These are phyloP conservation scores for Decorospora gaudefroyi DNA, from an alignment of 2,329 filamentous ascomycete species.

Conservation along the genomic window DNA sequence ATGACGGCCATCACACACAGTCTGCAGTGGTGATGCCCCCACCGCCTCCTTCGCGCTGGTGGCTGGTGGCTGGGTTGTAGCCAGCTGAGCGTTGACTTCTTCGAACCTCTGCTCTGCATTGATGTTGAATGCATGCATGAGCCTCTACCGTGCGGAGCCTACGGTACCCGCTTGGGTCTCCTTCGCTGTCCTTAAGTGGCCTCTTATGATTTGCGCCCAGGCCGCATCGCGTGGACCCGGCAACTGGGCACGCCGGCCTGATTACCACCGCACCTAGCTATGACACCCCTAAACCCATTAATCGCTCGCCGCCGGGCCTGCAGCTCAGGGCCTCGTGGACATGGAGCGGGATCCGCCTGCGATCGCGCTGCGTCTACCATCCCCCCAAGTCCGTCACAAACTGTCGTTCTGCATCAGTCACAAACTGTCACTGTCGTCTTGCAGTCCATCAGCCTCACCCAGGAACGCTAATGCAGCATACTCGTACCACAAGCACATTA, in stretches of 20 bases:
- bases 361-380: too few relatives aligned
- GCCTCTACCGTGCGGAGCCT: slow-evolving; percentile 19
- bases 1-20: slow-evolving; percentile 10
- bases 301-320: slow-evolving; percentile 19
- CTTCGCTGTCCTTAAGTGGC: too few relatives aligned
- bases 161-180: slow-evolving; percentile 20
- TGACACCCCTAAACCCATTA: slow-evolving; percentile 37
- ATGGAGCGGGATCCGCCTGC: slow-evolving; percentile 20
- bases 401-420: slow-evolving; percentile 1
- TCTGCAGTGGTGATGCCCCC: too few relatives aligned
- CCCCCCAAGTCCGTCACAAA: too few relatives aligned
- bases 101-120: slow-evolving; percentile 7
- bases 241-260: slow-evolving; percentile 26
- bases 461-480: slow-evolving; percentile 22
- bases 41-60: slow-evolving; percentile 24
- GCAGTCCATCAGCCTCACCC: slow-evolving; percentile 18
- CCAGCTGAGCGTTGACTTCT: slow-evolving; percentile 27
- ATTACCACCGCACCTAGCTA: slow-evolving; percentile 40
- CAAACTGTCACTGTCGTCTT: not conserved
- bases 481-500: slow-evolving; percentile 16
- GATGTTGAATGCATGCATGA: too few relatives aligned
- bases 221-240: slow-evolving; percentile 32
- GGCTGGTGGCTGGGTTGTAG: slow-evolving; percentile 26
- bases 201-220: slow-evolving; percentile 40
- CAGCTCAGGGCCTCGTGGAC: slow-evolving; percentile 12